Conservation (phyloP, 2,329 filamentous ascomycete genomes). For the Pezicula rhizophila region DNA sequence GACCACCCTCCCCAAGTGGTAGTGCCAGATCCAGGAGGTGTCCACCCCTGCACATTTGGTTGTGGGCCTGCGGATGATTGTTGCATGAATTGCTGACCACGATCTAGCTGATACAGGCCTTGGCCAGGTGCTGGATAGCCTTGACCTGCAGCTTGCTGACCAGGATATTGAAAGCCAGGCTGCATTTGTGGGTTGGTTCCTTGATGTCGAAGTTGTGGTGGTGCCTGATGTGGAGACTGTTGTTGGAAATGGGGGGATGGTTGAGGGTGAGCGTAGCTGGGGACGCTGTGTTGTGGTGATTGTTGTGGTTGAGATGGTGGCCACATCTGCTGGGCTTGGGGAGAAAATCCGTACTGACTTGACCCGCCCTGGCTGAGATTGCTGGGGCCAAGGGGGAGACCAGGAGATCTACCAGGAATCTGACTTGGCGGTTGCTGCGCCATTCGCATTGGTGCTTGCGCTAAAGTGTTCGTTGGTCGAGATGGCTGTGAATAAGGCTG, state of each 20-base stretch:
- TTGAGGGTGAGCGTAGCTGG: slow-evolving; percentile 44
- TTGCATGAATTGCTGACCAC: slow-evolving; percentile 64
- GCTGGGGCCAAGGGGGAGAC: slow-evolving; percentile 47
- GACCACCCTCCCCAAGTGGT: slow-evolving; percentile 24
- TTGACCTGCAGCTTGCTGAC: slow-evolving; percentile 55
- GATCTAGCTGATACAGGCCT: slow-evolving; percentile 55
- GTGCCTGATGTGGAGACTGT: slow-evolving; percentile 48
- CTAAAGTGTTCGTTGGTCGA: slow-evolving; percentile 65
- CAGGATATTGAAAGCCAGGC: slow-evolving; percentile 54
- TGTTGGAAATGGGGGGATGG: slow-evolving; percentile 32
- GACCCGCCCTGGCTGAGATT: slow-evolving; percentile 39
- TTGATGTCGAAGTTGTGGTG: slow-evolving; percentile 55
- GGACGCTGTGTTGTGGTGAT: slow-evolving; percentile 50
- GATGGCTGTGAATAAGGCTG: slow-evolving; percentile 66
- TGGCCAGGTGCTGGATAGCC: slow-evolving; percentile 49
- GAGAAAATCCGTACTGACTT: slow-evolving; percentile 53
- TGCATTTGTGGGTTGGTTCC: slow-evolving; percentile 50
- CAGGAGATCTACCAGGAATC: slow-evolving; percentile 62
- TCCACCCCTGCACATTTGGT: slow-evolving; percentile 25
- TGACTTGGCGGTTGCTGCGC: slow-evolving; percentile 53
- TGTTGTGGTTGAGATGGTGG: slow-evolving; percentile 56
- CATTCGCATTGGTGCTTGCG: slow-evolving; percentile 66
- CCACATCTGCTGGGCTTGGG: slow-evolving; percentile 55
- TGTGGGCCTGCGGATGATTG: slow-evolving; percentile 39
- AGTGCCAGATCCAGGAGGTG: slow-evolving; percentile 21